These are phyloP conservation scores for Dictyostelium firmibasis DNA, from an alignment of 78 protist genomes.

Conservation along the genomic window DNA sequence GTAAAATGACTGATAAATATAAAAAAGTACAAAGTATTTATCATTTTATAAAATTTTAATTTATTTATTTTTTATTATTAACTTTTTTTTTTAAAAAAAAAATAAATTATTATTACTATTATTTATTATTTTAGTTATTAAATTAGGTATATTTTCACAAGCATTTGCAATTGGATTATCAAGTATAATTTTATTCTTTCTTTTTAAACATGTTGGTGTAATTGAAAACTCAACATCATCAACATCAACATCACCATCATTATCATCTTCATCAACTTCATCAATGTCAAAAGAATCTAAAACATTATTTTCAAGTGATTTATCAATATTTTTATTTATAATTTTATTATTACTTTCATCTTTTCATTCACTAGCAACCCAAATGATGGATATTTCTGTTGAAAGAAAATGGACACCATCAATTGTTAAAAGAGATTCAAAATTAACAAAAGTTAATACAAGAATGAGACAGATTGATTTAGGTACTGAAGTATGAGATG, in stretches of 20 bases:
- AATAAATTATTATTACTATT: no score
- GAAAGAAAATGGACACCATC: slow-evolving; percentile 73
- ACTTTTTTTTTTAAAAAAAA: no score
- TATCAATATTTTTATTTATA: neutral
- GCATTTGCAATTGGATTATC: slow-evolving; percentile 12
- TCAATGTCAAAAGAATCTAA: neutral
- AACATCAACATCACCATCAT: neutral
- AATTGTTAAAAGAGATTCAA: slow-evolving; percentile 17
- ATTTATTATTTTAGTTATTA: no score
- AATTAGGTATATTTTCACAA: slow-evolving; percentile 15
- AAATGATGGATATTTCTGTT: slow-evolving; percentile 62
- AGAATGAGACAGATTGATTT: slow-evolving; percentile 62
- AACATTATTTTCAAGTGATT: neutral
- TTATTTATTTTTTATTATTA: no score
- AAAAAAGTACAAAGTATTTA: neutral
- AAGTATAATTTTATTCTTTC: neutral
- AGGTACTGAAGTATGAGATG: slow-evolving; percentile 9
- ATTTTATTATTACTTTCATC: neutral
- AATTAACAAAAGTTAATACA: neutral
- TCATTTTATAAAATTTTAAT: no score
- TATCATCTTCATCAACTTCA: neutral
- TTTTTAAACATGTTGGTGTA: neutral
- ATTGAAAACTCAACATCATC: neutral
- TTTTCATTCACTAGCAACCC: slow-evolving; percentile 18
- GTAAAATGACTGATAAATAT: slow-evolving; percentile 29